These are phyloP conservation scores for Anacardium occidentale DNA, from an alignment of 345 rosid species.

Conservation along the genomic window DNA sequence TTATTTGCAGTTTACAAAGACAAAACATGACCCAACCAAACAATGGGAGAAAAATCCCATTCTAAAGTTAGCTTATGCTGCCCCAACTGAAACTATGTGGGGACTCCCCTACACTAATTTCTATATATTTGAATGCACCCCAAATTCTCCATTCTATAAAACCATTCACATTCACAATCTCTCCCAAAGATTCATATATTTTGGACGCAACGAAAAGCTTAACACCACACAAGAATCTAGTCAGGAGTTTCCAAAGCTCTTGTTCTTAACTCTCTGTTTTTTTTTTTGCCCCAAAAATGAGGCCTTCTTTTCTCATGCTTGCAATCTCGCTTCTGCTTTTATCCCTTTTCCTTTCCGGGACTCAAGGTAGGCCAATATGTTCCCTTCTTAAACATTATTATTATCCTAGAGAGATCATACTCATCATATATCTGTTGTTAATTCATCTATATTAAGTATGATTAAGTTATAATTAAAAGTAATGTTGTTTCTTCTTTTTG, in stretches of 20 bases:
- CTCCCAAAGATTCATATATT: neutral
- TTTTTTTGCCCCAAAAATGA: slow-evolving; percentile 7
- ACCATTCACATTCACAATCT: slow-evolving; percentile 6
- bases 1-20: neutral
- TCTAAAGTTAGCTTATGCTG: neutral
- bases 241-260: too few relatives aligned
- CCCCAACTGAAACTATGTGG: neutral
- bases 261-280: neutral
- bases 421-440: too few relatives aligned
- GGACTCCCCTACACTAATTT: neutral
- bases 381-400: neutral
- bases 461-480: slow-evolving; percentile 4
- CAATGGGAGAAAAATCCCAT: slow-evolving; percentile 19
- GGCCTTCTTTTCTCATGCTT: slow-evolving; percentile 2
- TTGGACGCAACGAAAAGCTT: neutral
- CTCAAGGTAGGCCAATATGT: slow-evolving; percentile 26
- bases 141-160: neutral
- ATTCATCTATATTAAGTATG: neutral
- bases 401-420: neutral
- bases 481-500: neutral
- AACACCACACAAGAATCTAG: too few relatives aligned
- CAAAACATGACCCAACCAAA: slow-evolving; percentile 10
- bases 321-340: slow-evolving; percentile 24
- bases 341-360: slow-evolving; percentile 8
- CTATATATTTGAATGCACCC: neutral